Evolutionary conservation across 2,329 filamentous ascomycete species (phyloP).

Genomic region (Fusarium drepaniforme): DNA sequence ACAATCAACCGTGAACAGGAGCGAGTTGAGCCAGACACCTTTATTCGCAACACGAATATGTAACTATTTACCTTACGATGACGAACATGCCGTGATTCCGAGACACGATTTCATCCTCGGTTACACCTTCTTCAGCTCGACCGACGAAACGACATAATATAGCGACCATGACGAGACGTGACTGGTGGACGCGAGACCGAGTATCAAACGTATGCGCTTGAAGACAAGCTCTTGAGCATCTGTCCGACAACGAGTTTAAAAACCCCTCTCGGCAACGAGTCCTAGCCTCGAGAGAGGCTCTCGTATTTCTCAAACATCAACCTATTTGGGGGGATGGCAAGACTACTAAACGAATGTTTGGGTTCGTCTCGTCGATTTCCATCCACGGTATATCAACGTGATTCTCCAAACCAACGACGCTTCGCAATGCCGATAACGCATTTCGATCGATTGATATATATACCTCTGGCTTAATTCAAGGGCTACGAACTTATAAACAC

Average conservation of each 20-base stretch:
- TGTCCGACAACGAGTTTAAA: background rate
- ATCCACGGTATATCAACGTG: too few species aligned
- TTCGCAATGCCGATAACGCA: background rate
- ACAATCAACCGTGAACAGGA: background rate
- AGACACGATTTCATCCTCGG: background rate
- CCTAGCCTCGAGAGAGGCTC: background rate
- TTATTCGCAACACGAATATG: background rate
- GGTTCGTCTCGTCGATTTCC: too few species aligned
- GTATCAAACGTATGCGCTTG: background rate
- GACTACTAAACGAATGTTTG: background rate
- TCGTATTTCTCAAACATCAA: background rate
- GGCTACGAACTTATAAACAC: background rate
- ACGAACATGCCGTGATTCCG: background rate
- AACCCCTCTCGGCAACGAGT: background rate
- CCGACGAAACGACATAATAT: background rate
- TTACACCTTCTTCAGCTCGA: background rate
- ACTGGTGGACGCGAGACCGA: background rate
- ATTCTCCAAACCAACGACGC: background rate
- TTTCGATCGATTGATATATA: background rate
- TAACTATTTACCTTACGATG: background rate
- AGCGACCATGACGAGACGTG: background rate
- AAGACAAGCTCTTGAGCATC: background rate
- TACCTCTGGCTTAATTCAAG: background rate
- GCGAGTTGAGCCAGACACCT: background rate
- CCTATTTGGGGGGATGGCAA: background rate